Evolutionary conservation across 768 basidiomycete species (phyloP), one percentile per base, ranked within the genome.

Genomic region (Tricholoma matsutake): DNA sequence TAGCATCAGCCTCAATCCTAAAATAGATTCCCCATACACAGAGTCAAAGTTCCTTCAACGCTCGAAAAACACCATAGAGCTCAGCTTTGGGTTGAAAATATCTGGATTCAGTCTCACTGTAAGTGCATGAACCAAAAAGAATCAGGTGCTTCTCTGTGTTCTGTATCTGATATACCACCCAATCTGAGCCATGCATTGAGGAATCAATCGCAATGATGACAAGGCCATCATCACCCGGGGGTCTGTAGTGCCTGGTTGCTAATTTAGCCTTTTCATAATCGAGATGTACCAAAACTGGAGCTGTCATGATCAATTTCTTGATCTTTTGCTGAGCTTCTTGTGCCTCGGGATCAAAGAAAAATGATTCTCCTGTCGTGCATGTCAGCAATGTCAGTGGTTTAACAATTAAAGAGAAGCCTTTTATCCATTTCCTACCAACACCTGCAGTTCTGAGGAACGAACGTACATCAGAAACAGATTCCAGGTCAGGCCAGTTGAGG

Each of bases 41-140:
- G 39, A 74, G 66, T 1, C 71, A 63, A 0, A 74, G 49, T 1
- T 68, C 69, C 35, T 70, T 71, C 20, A 79, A 34, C 0, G 73
- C 71, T 0, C 73, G 55, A 51, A 70, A 78, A 0, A 79, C 54
- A 0, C 78, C 75, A 54, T 76, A 81, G 0, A 79, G 67, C 59
- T 79, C 75, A 0, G 73, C 57, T 57, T 79, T 79, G 0, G 76
- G 67, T 59, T 78, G 76, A 0, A 73, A 74, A 57, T 78, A 80
- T 3, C 67, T 58, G 1, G 67, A 60, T 61, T 78, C 72, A 0
- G 59, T 56, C 0, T 72, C 63, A 35, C 72, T 78, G 63, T 70
- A 77, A 0, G 75, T 75, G 57, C 72, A 70, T 0, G 73, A 77
- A 0, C 76, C 73, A 62, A 64, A 78, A 0, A 71, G 41, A 0